phyloP scores from a whole-genome alignment of 768 basidiomycete species.

The Phanerochaete carnosa region DNA sequence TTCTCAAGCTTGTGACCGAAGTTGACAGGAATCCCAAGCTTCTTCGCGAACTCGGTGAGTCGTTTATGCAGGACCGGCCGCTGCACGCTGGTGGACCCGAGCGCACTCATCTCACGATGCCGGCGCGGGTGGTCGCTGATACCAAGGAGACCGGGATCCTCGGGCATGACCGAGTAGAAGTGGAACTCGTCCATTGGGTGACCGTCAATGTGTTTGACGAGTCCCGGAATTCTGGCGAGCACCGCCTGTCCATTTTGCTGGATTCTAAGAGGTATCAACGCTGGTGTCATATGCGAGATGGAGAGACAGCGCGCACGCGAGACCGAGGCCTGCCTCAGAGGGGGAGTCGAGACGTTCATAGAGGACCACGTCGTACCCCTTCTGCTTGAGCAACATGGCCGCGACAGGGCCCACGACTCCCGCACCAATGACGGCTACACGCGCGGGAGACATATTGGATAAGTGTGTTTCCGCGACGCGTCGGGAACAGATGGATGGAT shows the following conservation, averaged over 20 bases:
- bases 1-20: constrained; percentile 32
- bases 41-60: constrained; percentile 28
- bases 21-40: constrained; percentile 30
- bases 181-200: not conserved
- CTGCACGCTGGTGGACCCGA: constrained; percentile 13
- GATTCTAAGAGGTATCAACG: not conserved
- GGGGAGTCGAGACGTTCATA: constrained; percentile 7
- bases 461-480: not conserved
- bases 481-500: not conserved
- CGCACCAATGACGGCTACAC: not conserved
- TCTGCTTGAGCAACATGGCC: not conserved
- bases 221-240: constrained; percentile 7
- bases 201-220: constrained; percentile 1
- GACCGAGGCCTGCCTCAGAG: no score
- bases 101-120: not conserved
- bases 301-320: constrained; percentile 21
- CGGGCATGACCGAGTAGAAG: constrained; percentile 11
- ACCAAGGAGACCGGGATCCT: constrained; percentile 3
- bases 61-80: constrained; percentile 29
- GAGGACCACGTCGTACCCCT: constrained; percentile 1
- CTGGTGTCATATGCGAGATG: not conserved
- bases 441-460: not conserved
- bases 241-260: constrained; percentile 1
- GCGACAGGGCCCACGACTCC: constrained; percentile 3
- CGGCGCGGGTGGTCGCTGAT: not conserved